Evolutionary conservation across 768 basidiomycete genomes (phyloP), one percentile per base, ranked within the genome.

Genomic region (Boletus speciosus): DNA sequence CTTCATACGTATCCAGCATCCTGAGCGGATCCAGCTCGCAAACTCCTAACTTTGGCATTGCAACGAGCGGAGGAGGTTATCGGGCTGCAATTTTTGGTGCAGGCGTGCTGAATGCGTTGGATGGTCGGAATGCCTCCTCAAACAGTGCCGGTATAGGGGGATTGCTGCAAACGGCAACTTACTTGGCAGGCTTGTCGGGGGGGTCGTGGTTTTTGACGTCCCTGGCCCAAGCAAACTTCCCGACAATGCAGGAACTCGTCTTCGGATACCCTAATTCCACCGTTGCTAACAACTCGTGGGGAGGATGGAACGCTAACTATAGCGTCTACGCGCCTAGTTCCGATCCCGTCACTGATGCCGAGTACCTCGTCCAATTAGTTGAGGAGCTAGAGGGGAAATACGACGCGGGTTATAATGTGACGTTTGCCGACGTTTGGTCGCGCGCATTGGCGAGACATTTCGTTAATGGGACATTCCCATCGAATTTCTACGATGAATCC

Each of bases 51-150:
- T 61, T 81, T 6, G 80, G 74, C 0, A 78, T 83, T 48, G 81
- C 83, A 0, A 65, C 76, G 23, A 80, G 78, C 27, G 84, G 84
- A 14, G 84, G 84, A 8, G 78, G 82, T 0, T 77, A 80, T 46
- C 68, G 84, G 14, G 84, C 84, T 0, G 79, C 81, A 5, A 70
- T 81, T 7, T 79, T 77, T 47, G 78, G 76, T 39, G 83, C 78
- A 4, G 83, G 81, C 1, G 73, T 81, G 19, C 58, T 79, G 45
- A 73, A 72, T n/a, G 73, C 76, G 1, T 57, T 82, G 39, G 81
- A 85, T 60, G 79, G 70, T 37, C 67, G 80, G 27, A 83, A 82
- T 48, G 40, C 64, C 1, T 73, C 81, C 0, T 67, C 76, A 7
- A 72, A 65, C 7, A 59, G 56, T 2, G 72, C 67, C 0, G 82